A percentile compares a stretch with the other conserved stretches of the same genome.
These are phyloP conservation scores for Borovskyia barvae DNA, from an alignment of 208 protist species.

Conservation along the genomic window DNA sequence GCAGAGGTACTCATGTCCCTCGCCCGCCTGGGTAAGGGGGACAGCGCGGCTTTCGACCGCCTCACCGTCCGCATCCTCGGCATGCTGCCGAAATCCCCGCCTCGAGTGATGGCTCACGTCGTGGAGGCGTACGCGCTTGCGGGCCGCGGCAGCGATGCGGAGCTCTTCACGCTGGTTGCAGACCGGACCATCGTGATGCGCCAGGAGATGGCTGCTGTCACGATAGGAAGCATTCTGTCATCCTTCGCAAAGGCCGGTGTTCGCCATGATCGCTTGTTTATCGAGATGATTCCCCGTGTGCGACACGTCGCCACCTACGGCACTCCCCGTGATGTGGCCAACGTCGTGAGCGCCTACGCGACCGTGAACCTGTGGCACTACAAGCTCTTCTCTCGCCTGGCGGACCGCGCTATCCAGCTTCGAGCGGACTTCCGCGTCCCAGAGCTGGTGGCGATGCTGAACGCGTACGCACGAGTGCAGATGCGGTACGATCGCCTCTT, in stretches of 20 bases:
- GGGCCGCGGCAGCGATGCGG: slow-evolving; percentile 31
- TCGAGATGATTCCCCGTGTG: slow-evolving; percentile 79
- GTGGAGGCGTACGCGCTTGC: slow-evolving; percentile 52
- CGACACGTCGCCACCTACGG: slow-evolving; percentile 79
- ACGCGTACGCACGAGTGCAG: slow-evolving; percentile 60
- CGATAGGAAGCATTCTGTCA: slow-evolving; percentile 63
- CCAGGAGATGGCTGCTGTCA: slow-evolving; percentile 56
- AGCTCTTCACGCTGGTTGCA: slow-evolving; percentile 75
- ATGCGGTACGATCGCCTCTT: slow-evolving; percentile 84
- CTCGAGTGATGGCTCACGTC: slow-evolving; percentile 45
- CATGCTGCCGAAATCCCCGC: slow-evolving; percentile 46
- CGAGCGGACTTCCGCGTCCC: slow-evolving; percentile 50
- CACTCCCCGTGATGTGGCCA: slow-evolving; percentile 62
- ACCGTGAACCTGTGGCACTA: slow-evolving; percentile 84
- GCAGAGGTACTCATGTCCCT: slow-evolving; percentile 73
- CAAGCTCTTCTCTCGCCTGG: slow-evolving; percentile 77
- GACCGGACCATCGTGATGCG: slow-evolving; percentile 63
- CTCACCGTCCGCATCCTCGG: slow-evolving; percentile 55
- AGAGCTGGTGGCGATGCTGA: slow-evolving; percentile 44
- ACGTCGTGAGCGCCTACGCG: slow-evolving; percentile 78
- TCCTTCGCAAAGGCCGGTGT: slow-evolving; percentile 64
- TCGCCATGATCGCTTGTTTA: slow-evolving; percentile 73
- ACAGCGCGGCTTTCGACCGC: slow-evolving; percentile 6
- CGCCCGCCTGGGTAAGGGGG: slow-evolving; percentile 31
- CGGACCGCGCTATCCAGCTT: slow-evolving; percentile 72